Base-by-base conservation (phyloP, 2,329 filamentous ascomycete species). In the Grosmannia penicillata region DNA sequence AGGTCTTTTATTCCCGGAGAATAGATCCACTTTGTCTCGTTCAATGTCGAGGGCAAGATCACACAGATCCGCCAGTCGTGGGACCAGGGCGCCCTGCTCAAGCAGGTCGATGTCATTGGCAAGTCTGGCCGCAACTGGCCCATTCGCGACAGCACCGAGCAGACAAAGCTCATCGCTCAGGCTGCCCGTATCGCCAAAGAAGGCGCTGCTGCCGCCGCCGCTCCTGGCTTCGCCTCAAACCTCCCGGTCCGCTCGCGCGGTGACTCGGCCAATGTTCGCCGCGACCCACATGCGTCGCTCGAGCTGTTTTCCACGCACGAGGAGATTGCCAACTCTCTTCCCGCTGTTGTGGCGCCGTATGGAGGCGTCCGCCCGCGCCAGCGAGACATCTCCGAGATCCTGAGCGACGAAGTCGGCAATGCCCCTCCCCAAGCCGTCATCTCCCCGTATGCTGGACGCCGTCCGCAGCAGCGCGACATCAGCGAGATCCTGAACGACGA, bases 71-170 rank as follows among this genome's bases (percentile, higher is more conserved):
- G 89, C 49, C 75, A 89, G 49, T 84, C 81, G 56, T 98, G 91
- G 91, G 91, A 98, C 56, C 91, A 98, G 59, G 87, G 78, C 44
- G 81, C 85, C 38, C 72, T 98, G 29, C 72, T 98, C 48, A 96
- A 91, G 63, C 81, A 93, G 58, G 72, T 95, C 46, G 87, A 95
- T 45, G 78, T 95, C 40, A 96, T 98, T 58, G 89, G 91, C 51
- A 80, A 78, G 54, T 79, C 81, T 38, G 84, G 83, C 40, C 82
- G 81, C 56, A 93, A 91, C 61, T 98, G 91, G 91, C 91, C 91
- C 39, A 93, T 98, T 54, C 75, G 77, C 49, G 86, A 94, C 55
- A 82, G 79, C 54, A 75, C 75, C 51, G 86, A 94, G 38, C 87
- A 96, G 62, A 69, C 80, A 49, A 78, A 75, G 51, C 63, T 94